Conservation (phyloP, 768 basidiomycete species). For the Amanita thiersii region DNA sequence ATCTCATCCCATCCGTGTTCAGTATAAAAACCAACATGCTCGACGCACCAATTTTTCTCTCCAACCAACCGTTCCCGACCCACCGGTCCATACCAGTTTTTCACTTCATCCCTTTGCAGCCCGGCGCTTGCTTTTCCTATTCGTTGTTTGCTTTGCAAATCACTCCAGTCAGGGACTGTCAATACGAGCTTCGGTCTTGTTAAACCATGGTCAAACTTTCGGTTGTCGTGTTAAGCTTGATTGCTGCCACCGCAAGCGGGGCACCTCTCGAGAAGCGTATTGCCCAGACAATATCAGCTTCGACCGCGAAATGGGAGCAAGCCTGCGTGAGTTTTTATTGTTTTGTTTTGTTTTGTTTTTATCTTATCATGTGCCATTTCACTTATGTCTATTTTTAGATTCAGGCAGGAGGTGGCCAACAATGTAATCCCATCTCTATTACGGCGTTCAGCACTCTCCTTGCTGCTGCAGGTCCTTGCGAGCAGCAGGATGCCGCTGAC, state of each 20-base stretch:
- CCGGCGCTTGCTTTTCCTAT: constrained; percentile 7
- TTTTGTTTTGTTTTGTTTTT: constrained; percentile 1
- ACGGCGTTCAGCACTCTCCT: constrained; percentile 51
- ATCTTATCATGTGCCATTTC: constrained; percentile 3
- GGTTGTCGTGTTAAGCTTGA: constrained; percentile 22
- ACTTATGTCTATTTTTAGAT: constrained; percentile 21
- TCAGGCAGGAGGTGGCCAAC: constrained; percentile 44
- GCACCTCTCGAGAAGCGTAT: constrained; percentile 38
- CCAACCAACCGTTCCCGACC: not conserved
- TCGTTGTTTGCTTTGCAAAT: not conserved
- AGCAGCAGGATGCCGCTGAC: constrained; percentile 50
- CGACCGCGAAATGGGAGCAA: constrained; percentile 34
- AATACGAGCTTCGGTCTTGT: not conserved
- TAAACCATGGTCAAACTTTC: constrained; percentile 24
- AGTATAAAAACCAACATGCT: not conserved
- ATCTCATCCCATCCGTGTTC: not conserved
- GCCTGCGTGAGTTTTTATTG: constrained; percentile 34
- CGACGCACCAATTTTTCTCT: too few species aligned
- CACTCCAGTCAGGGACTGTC: constrained; percentile 11
- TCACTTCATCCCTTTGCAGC: constrained; percentile 1
- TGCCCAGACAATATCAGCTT: constrained; percentile 31
- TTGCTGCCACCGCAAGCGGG: constrained; percentile 22
- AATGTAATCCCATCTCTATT: constrained; percentile 52
- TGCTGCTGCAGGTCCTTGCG: constrained; percentile 45
- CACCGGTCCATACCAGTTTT: not conserved